Evolutionary conservation across 176 grass and related monocot genomes (phyloP).

Genomic region (Oryza meridionalis): DNA sequence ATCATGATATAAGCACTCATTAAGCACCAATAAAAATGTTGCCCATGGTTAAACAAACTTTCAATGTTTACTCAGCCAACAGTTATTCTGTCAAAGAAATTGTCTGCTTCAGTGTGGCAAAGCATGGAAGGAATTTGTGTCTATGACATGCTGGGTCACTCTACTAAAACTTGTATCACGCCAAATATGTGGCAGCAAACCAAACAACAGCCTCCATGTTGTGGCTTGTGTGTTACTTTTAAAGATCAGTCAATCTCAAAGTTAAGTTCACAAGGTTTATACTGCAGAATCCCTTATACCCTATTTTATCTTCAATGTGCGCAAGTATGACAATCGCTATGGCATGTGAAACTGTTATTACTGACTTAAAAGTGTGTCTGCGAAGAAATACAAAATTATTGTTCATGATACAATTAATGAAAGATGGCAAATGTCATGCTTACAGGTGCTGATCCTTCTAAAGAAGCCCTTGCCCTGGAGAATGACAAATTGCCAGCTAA

Average conservation of each 20-base stretch:
- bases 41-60: background rate
- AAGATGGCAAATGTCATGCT: constrained; percentile 43
- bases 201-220: background rate
- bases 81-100: background rate
- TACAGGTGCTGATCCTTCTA: constrained; percentile 97
- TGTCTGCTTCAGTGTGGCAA: background rate
- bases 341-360: background rate
- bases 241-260: constrained; percentile 27
- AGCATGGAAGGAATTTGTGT: background rate
- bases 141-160: background rate
- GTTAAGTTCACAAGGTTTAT: constrained; percentile 14
- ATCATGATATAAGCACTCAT: background rate
- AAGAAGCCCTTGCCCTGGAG: constrained; percentile 88
- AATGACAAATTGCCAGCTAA: constrained; percentile 99
- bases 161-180: background rate
- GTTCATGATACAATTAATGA: background rate
- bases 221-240: background rate
- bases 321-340: background rate
- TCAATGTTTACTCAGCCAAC: background rate
- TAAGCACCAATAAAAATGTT: constrained; percentile 13
- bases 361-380: background rate
- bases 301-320: background rate
- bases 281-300: background rate
- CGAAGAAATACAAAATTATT: constrained; percentile 19
- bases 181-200: background rate